Evolutionary conservation across 129 eudicot species (phyloP), one percentile per base, ranked within the genome.

Genomic region (Escallonia rubra): DNA sequence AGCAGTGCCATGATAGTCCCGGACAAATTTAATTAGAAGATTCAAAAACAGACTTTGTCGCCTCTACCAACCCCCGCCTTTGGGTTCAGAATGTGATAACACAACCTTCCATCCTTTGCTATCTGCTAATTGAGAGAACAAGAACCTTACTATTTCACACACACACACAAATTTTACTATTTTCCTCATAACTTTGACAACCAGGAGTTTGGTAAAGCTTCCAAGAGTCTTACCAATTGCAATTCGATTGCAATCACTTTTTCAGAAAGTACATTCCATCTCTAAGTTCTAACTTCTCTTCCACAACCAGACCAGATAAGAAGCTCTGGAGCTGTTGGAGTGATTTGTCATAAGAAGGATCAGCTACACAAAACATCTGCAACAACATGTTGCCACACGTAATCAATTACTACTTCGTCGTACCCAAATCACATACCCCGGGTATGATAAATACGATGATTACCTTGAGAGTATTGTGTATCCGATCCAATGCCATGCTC

Each of bases 391-490:
- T 10, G 4, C 51, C 57, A 49, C 13, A 13, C 62, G 49, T 23
- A 38, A 42, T 51, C 14, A 56, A 49, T 49, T 40, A n/a, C 56
- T 51, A 4, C 7, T 34, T 40, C 7, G 23, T 52, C 62, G 8
- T 57, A 44, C 43, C 45, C 10, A 41, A 42, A 63, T 38, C n/a
- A n/a, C 38, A 15, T 34, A 13, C 43, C 13, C 34, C 46, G 44
- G 7, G 15, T 8, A 50, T 56, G 34, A 16, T 50, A 2, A 40
- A 64, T 47, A 45, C 60, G 67, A 43, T 44, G 44, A 59, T 69
- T 79, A 93, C 96, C 98, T 89, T 93, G 81, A 93, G 91, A 56
- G 92, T 84, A 75, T 93, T 93, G 63, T 93, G 98, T 44, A 93
- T 93, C 14, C 96, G 84, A 46, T 93, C 95, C 85, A 93, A 71